phyloP scores from a whole-genome alignment of 2,329 filamentous ascomycete genomes.

The Fusarium verrucosum region DNA sequence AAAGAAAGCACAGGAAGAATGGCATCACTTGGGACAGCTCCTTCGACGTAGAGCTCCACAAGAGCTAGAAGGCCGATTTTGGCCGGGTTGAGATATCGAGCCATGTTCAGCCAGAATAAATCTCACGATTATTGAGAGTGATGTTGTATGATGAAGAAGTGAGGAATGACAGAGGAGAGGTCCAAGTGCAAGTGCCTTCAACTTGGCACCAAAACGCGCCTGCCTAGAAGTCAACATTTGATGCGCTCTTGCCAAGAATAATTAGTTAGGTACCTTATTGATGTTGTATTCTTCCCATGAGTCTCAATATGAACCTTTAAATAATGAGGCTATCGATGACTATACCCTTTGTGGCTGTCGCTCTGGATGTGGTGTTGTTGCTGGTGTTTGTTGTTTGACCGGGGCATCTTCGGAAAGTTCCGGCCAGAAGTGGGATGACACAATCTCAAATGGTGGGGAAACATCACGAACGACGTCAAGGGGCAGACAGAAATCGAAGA shows the following conservation, averaged over 20 bases:
- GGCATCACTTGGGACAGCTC: constrained; percentile 72
- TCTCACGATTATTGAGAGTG: not conserved
- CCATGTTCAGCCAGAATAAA: constrained; percentile 60
- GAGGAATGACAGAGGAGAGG: not conserved
- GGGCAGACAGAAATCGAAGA: not conserved
- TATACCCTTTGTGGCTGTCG: not conserved
- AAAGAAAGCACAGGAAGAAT: constrained; percentile 81
- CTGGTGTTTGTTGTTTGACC: constrained; percentile 10
- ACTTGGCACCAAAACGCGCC: constrained; percentile 15
- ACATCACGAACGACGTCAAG: constrained; percentile 13
- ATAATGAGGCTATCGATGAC: not conserved
- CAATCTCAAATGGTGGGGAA: constrained; percentile 13
- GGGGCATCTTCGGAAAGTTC: constrained; percentile 29
- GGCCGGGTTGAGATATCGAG: constrained; percentile 86
- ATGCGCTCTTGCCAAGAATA: not conserved
- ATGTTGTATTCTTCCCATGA: not conserved
- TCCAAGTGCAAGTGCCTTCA: constrained; percentile 1
- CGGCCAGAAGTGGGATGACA: constrained; percentile 14
- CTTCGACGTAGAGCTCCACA: constrained; percentile 81
- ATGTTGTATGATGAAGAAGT: not conserved
- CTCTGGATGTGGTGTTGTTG: not conserved
- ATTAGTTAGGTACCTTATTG: constrained; percentile 1
- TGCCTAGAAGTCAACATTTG: constrained; percentile 19
- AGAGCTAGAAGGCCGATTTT: constrained; percentile 86
- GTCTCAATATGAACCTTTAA: no score